A percentile compares a stretch with the other conserved stretches of the same genome.
phyloP scores from a whole-genome alignment of 1,139 yeast genomes.

The Nakaseomyces bracarensis region DNA sequence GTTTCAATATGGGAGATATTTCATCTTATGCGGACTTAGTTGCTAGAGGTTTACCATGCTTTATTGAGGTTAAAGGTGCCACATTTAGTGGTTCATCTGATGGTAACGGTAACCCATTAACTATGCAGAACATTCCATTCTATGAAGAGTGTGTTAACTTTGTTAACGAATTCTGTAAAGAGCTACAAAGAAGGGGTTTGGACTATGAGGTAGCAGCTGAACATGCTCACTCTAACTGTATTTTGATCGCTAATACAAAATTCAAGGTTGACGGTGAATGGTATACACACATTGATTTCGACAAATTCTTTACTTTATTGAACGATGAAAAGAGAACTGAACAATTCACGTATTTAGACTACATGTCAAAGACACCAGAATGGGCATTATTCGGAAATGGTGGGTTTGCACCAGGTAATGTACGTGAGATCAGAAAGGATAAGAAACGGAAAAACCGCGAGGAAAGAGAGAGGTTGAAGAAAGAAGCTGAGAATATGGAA shows the following conservation, averaged over 20 bases:
- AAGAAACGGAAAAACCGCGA: conserved; percentile 34
- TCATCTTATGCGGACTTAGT: conserved; percentile 87
- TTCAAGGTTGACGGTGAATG: conserved; percentile 66
- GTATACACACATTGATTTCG: conserved; percentile 86
- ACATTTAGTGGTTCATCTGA: conserved; percentile 82
- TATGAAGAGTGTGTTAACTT: conserved; percentile 81
- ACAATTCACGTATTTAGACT: conserved; percentile 71
- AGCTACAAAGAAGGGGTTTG: conserved; percentile 54
- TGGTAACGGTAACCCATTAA: conserved; percentile 78
- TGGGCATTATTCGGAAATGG: conserved; percentile 94
- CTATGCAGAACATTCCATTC: conserved; percentile 93
- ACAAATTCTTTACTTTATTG: conserved; percentile 62
- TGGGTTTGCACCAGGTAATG: conserved; percentile 85
- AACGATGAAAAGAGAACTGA: conserved; percentile 40
- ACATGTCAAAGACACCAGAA: conserved; percentile 69
- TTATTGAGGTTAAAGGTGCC: conserved; percentile 89
- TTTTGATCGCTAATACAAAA: conserved; percentile 67
- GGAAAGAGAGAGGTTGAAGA: conserved; percentile 8
- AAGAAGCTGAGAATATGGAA: not conserved
- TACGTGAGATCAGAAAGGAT: conserved; percentile 58
- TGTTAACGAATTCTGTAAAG: conserved; percentile 53
- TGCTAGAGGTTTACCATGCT: conserved; percentile 71
- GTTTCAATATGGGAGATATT: conserved; percentile 78
- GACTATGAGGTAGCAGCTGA: conserved; percentile 84
- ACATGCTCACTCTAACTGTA: conserved; percentile 93